Evolutionary conservation across 148 eudicot genomes (phyloP).

Genomic region (Heliamphora exappendiculata): DNA sequence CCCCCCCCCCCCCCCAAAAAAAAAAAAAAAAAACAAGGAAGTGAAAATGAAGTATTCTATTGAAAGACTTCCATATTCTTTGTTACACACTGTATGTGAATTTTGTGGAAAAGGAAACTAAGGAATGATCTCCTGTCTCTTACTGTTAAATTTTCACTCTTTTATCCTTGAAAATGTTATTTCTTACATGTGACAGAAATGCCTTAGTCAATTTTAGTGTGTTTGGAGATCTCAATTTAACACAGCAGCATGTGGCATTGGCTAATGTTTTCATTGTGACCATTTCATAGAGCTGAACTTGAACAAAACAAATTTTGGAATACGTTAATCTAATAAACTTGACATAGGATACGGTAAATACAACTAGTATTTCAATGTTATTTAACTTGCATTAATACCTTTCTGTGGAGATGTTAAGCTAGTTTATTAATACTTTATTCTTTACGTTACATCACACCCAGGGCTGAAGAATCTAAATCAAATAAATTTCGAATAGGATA

Average conservation of each 20-base stretch:
- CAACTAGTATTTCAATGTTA: neutral
- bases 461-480: constrained; percentile 30
- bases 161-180: neutral
- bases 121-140: no score
- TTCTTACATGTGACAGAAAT: neutral
- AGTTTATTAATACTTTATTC: neutral
- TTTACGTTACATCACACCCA: constrained; percentile 6
- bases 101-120: no score
- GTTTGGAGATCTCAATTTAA: neutral
- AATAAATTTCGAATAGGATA: no score
- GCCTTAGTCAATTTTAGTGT: neutral
- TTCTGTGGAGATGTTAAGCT: neutral
- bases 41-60: no score
- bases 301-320: neutral
- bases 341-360: neutral
- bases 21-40: no score
- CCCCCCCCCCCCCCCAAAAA: neutral
- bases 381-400: neutral
- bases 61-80: neutral
- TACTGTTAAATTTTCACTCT: neutral
- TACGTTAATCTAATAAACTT: neutral
- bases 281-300: neutral
- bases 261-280: neutral
- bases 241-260: neutral
- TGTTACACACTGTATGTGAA: neutral